These are phyloP conservation scores for Coemansia sp. DNA, from an alignment of 192 early-diverging fungal genomes.

Conservation along the genomic window DNA sequence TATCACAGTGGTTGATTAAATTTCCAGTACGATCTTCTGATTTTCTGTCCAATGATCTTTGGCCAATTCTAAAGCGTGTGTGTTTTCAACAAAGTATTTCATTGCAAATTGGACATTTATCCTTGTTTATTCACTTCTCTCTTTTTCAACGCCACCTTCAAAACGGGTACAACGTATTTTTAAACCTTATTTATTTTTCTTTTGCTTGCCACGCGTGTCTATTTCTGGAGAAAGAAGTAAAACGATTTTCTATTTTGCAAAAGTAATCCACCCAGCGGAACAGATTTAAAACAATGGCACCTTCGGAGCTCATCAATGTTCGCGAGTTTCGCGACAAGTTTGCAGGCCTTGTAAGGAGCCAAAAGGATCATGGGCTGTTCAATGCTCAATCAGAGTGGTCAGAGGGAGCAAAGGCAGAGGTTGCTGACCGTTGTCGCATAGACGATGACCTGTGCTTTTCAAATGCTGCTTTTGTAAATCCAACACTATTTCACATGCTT, in stretches of 20 bases:
- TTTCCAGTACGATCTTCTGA: background rate
- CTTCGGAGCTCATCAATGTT: slow-evolving; percentile 50
- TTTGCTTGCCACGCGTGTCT: too few relatives aligned
- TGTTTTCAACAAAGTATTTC: too few relatives aligned
- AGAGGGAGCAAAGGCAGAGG: slow-evolving; percentile 25
- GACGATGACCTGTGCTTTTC: slow-evolving; percentile 55
- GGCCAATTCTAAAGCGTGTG: too few relatives aligned
- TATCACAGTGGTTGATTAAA: background rate
- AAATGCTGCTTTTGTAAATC: slow-evolving; percentile 54
- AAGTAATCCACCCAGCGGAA: background rate
- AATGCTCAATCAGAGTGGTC: slow-evolving; percentile 43
- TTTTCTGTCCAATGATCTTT: background rate
- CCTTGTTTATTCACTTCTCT: too few relatives aligned
- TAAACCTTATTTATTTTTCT: too few relatives aligned
- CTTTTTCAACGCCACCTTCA: too few relatives aligned
- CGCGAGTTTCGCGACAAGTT: slow-evolving; percentile 54
- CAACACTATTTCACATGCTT: slow-evolving; percentile 57
- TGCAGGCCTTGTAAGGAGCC: slow-evolving; percentile 40
- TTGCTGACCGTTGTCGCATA: slow-evolving; percentile 43
- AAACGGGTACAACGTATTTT: too few relatives aligned
- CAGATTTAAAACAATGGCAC: slow-evolving; percentile 26
- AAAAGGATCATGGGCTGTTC: slow-evolving; percentile 43
- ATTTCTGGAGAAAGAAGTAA: too few relatives aligned
- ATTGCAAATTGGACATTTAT: too few relatives aligned
- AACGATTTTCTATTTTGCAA: too few relatives aligned